These are phyloP conservation scores for Euphorbia lathyris DNA, from an alignment of 345 rosid genomes.

Conservation along the genomic window DNA sequence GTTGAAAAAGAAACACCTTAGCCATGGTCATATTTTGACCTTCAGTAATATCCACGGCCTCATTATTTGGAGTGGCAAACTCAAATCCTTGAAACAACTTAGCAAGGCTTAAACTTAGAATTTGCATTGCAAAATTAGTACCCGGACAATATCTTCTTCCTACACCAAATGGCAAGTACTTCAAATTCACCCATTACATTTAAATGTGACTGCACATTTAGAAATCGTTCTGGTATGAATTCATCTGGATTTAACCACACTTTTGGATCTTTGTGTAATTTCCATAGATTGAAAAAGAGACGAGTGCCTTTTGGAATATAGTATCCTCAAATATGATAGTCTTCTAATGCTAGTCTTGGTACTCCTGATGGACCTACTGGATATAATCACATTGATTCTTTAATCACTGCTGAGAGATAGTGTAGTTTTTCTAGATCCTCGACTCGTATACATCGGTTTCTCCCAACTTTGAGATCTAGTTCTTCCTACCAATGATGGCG, in stretches of 20 bases:
- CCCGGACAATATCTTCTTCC: constrained; percentile 19
- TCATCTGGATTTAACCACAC: neutral
- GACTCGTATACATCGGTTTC: neutral
- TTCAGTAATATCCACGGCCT: neutral
- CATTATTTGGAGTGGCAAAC: neutral
- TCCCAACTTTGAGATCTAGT: neutral
- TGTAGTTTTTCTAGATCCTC: constrained; percentile 25
- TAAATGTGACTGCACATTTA: neutral
- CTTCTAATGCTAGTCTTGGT: constrained; percentile 5
- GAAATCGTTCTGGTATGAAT: constrained; percentile 5
- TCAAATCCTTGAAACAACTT: constrained; percentile 7
- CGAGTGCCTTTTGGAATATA: constrained; percentile 7
- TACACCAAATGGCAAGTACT: neutral
- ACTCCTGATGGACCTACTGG: constrained; percentile 29
- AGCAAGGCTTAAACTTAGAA: neutral
- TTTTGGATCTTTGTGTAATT: constrained; percentile 7
- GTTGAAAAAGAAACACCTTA: neutral
- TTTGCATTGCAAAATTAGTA: neutral
- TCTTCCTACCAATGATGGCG: too few species aligned
- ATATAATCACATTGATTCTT: too few species aligned
- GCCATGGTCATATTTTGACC: neutral
- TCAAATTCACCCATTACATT: constrained; percentile 1
- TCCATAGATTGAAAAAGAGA: neutral
- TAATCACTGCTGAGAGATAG: constrained; percentile 25
- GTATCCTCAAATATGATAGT: neutral